Base-by-base conservation (phyloP, 179 eudicot species). In the Pouteria campechiana region DNA sequence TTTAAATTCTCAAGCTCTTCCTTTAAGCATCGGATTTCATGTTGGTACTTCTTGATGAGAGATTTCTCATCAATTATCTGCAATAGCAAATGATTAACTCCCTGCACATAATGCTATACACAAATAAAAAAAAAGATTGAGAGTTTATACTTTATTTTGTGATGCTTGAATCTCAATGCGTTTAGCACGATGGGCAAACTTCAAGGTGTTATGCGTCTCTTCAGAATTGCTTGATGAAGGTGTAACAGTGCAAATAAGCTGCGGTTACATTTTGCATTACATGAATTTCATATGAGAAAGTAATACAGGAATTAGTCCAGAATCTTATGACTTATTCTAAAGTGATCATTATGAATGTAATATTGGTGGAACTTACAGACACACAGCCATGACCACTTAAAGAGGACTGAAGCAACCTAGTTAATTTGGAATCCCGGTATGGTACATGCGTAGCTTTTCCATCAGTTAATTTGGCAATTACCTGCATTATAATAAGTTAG, bases 61-160 rank as follows among this genome's bases (percentile, higher is more conserved):
- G 99, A 92, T 57, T 92, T 87, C 65, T 92, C 99, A 59, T 92
- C 99, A 51, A 92, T 75, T 32, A 92, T 92, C 99, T 92, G 85
- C 69, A 70, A 21, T 47, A 37, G 34, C 33, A 37, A 38, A 43
- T 18, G 39, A 46, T 36, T 39, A 29, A 45, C 52, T 21, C 21
- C 50, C 35, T 29, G 21, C 23, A 36, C 30, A 33, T 39, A 25
- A 55, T 30, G 13, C 16, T 44, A 29, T 17, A 17, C 37, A 10
- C 1, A 7, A 44, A 28, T 25, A 38, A 60, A 45, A 21, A 33
- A 48, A 46, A 32, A 52, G 31, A 34, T 30, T 10, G 25, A 9
- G 41, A 39, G 27, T 36, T 17, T 47, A 30, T 63, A 79, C 99
- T 88, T 92, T 83, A 68, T 92, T 92, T 55, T 92, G 99, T 43